Evolutionary conservation across 2,329 filamentous ascomycete species (phyloP).

Genomic region (Exophiala sideris): DNA sequence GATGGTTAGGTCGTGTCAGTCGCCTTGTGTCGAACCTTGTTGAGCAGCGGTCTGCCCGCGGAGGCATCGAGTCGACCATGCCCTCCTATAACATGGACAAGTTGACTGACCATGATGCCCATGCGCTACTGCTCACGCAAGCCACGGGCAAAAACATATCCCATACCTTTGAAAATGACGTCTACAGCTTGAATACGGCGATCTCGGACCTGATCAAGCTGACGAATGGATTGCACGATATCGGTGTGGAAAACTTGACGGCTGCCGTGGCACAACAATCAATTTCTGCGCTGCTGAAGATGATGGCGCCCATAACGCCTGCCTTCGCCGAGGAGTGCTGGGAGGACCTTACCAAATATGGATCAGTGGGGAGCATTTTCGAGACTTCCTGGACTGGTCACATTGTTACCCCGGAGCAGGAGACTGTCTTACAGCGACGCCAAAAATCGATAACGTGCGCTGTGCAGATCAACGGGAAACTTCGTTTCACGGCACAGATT

Average conservation of each 20-base stretch:
- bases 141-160: constrained; percentile 65
- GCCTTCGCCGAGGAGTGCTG: constrained; percentile 80
- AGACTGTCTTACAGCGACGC: constrained; percentile 48
- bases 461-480: constrained; percentile 77
- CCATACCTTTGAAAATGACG: constrained; percentile 63
- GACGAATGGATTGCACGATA: constrained; percentile 60
- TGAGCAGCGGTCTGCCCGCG: constrained; percentile 27
- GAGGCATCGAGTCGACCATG: constrained; percentile 35
- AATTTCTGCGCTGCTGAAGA: constrained; percentile 58
- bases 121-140: constrained; percentile 65
- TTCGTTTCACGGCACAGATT: constrained; percentile 66
- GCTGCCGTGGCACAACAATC: constrained; percentile 41
- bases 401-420: constrained; percentile 37
- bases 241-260: constrained; percentile 38
- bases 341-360: constrained; percentile 55
- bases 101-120: constrained; percentile 36
- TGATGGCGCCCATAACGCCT: constrained; percentile 76
- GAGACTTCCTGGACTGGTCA: constrained; percentile 55
- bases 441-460: constrained; percentile 55
- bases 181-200: constrained; percentile 77
- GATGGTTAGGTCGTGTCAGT: constrained; percentile 71
- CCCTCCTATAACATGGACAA: constrained; percentile 2
- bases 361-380: constrained; percentile 39
- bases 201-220: constrained; percentile 79
- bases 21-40: constrained; percentile 48